Conservation (phyloP, 2,329 filamentous ascomycete genomes). For the Claviceps purpurea region DNA sequence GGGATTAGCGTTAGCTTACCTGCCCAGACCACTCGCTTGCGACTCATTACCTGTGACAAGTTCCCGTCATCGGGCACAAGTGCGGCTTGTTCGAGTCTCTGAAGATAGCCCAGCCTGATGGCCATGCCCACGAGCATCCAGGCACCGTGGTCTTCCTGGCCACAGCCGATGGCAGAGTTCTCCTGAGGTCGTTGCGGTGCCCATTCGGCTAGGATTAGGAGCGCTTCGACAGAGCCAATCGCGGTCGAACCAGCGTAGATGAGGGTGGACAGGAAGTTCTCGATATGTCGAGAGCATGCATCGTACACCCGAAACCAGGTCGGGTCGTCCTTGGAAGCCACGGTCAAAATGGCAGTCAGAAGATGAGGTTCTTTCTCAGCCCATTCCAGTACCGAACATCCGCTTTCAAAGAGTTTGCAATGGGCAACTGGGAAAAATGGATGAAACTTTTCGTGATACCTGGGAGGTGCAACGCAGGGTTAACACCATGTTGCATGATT, state of each 20-base stretch:
- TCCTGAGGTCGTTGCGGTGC: slow-evolving; percentile 51
- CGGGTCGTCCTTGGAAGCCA: slow-evolving; percentile 57
- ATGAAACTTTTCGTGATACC: slow-evolving; percentile 53
- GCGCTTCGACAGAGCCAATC: slow-evolving; percentile 57
- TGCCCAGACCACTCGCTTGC: slow-evolving; percentile 56
- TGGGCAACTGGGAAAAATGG: slow-evolving; percentile 58
- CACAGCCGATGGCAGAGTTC: slow-evolving; percentile 51
- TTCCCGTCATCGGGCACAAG: slow-evolving; percentile 46
- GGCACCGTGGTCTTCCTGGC: slow-evolving; percentile 60
- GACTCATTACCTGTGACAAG: slow-evolving; percentile 45
- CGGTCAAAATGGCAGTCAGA: slow-evolving; percentile 55
- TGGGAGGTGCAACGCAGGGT: slow-evolving; percentile 13
- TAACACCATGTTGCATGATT: background rate
- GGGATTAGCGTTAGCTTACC: slow-evolving; percentile 18
- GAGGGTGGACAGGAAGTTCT: slow-evolving; percentile 51
- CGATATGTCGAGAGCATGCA: slow-evolving; percentile 57
- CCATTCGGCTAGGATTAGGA: slow-evolving; percentile 61
- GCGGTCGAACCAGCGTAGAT: slow-evolving; percentile 53
- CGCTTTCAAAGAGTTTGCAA: slow-evolving; percentile 39
- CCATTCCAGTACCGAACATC: slow-evolving; percentile 35
- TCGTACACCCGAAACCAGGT: slow-evolving; percentile 50
- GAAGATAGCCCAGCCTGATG: slow-evolving; percentile 55
- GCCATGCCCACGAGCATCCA: slow-evolving; percentile 69
- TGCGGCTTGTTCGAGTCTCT: slow-evolving; percentile 55
- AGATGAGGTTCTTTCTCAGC: slow-evolving; percentile 51